A percentile compares a stretch with the other conserved stretches of the same genome.
Conservation (phyloP, 225 moss, liverwort and hornwort species). For the Climacium dendroides region DNA sequence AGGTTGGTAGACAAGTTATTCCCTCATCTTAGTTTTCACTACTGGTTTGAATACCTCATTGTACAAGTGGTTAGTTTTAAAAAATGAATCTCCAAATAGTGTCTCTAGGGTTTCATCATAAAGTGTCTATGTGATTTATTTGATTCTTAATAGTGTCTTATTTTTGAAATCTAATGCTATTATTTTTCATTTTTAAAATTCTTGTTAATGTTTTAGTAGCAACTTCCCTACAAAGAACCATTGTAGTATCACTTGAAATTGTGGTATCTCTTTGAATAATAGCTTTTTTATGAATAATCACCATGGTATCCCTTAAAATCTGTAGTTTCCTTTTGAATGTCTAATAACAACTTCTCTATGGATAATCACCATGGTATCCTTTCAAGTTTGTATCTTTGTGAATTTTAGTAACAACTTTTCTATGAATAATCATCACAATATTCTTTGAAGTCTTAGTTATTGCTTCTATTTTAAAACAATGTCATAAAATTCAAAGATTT, state of each 20-base stretch:
- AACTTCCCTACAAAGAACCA: too few species aligned
- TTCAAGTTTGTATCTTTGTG: too few species aligned
- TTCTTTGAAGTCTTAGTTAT: not conserved
- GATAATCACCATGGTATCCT: too few species aligned
- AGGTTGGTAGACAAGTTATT: not conserved
- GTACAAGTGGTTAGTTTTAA: not conserved
- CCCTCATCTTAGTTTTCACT: not conserved
- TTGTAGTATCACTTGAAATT: too few species aligned
- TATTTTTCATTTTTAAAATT: not conserved
- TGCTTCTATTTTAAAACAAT: not conserved
- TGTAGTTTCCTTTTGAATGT: accelerated
- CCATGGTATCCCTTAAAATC: accelerated
- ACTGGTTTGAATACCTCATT: not conserved
- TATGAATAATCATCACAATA: not conserved
- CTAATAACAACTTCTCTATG: not conserved
- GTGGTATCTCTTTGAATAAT: too few species aligned
- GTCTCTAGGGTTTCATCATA: not conserved
- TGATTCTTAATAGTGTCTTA: not conserved
- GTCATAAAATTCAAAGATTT: not conserved
- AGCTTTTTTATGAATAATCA: too few species aligned
- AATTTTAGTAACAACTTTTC: too few species aligned
- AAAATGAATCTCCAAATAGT: not conserved
- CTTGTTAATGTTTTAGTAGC: too few species aligned
- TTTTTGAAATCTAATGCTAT: not conserved
- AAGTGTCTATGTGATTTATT: not conserved